A percentile compares a stretch with the other conserved stretches of the same genome.
phyloP scores from a whole-genome alignment of 2,329 filamentous ascomycete species.

The Fusarium bulbicola region DNA sequence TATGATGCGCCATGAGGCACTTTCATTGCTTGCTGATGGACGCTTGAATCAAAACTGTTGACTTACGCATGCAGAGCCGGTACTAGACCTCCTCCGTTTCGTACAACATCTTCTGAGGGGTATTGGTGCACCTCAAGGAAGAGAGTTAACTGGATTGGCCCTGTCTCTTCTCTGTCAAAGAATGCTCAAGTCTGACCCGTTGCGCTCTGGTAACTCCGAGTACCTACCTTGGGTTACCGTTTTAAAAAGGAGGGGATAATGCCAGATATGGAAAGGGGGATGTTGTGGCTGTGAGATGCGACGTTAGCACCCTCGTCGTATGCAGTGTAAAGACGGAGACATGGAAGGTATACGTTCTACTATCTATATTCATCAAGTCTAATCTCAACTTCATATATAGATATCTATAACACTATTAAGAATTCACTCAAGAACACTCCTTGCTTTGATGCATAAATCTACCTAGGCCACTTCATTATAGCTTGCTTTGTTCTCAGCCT shows the following conservation, averaged over 20 bases:
- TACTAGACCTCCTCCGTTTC: not conserved
- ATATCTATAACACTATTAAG: not conserved
- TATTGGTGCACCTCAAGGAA: not conserved
- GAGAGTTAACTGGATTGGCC: not conserved
- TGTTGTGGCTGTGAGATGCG: not conserved
- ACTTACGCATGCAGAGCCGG: not conserved
- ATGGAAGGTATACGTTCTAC: not conserved
- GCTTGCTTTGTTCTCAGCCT: not conserved
- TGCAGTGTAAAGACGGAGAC: not conserved
- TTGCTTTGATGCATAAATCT: not conserved
- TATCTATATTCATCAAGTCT: not conserved
- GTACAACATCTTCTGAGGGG: not conserved
- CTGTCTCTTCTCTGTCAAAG: not conserved
- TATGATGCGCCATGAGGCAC: not conserved
- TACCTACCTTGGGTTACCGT: slow-evolving; percentile 3
- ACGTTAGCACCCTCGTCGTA: not conserved
- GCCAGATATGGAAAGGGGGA: not conserved
- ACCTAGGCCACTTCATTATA: not conserved
- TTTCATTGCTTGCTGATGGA: not conserved
- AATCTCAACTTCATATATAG: not conserved
- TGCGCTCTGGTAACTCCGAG: slow-evolving; percentile 6
- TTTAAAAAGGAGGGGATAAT: not conserved
- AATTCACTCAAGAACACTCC: not conserved
- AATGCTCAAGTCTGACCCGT: slow-evolving; percentile 6
- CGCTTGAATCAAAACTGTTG: not conserved